Conservation (phyloP, 2,329 filamentous ascomycete genomes). For the Penicillium sp. region DNA sequence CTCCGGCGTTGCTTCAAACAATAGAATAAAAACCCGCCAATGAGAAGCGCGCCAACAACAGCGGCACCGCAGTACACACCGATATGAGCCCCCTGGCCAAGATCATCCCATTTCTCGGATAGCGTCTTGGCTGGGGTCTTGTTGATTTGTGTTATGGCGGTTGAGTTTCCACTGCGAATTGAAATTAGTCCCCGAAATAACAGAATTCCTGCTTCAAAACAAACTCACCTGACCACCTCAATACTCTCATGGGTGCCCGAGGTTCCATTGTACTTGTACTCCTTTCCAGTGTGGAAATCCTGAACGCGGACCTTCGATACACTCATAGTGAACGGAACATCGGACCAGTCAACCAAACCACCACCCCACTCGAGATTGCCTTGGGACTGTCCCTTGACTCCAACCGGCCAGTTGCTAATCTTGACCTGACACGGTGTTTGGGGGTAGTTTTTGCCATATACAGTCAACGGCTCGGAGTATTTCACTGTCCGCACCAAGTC, state of each 20-base stretch:
- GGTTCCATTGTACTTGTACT: constrained; percentile 64
- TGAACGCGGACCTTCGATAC: constrained; percentile 60
- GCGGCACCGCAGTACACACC: constrained; percentile 12
- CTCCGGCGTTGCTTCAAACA: constrained; percentile 15
- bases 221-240: constrained; percentile 49
- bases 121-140: constrained; percentile 12
- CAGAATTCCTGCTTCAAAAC: neutral
- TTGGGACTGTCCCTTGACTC: constrained; percentile 41
- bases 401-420: constrained; percentile 68
- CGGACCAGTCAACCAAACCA: constrained; percentile 63
- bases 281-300: constrained; percentile 60
- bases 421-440: constrained; percentile 73
- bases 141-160: constrained; percentile 9
- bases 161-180: constrained; percentile 16
- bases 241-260: constrained; percentile 66
- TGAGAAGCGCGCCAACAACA: constrained; percentile 5
- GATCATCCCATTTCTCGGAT: constrained; percentile 16
- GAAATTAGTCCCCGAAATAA: neutral
- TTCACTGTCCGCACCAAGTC: constrained; percentile 60
- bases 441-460: constrained; percentile 58
- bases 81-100: constrained; percentile 12
- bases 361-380: constrained; percentile 67
- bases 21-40: constrained; percentile 10
- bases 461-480: constrained; percentile 56
- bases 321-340: constrained; percentile 71